Conservation (phyloP, 495 filamentous ascomycete species). For the Penicillium parvum region DNA sequence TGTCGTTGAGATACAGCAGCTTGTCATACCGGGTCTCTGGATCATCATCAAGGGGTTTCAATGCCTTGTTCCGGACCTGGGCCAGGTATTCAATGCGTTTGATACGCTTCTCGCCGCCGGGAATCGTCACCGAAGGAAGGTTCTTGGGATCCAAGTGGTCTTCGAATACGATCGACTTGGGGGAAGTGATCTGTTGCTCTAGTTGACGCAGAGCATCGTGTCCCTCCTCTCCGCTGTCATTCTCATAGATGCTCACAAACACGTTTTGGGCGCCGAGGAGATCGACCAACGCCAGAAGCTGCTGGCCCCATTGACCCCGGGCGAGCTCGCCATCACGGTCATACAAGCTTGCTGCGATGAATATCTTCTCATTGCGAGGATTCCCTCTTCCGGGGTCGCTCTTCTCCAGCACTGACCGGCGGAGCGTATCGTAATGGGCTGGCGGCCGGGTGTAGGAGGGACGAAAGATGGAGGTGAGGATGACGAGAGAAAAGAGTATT, state of each 20-base stretch:
- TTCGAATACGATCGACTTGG: slow-evolving; percentile 51
- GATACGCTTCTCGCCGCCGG: slow-evolving; percentile 55
- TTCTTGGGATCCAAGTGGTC: slow-evolving; percentile 48
- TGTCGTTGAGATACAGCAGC: slow-evolving; percentile 73
- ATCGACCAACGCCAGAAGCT: slow-evolving; percentile 59
- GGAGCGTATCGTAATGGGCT: slow-evolving; percentile 45
- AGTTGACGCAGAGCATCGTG: slow-evolving; percentile 40
- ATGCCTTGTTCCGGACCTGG: slow-evolving; percentile 69
- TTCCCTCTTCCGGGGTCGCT: slow-evolving; percentile 56
- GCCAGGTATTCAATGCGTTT: slow-evolving; percentile 76
- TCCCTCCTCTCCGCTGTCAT: slow-evolving; percentile 56
- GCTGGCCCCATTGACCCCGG: slow-evolving; percentile 60
- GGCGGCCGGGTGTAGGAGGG: slow-evolving; percentile 59
- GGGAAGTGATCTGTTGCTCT: slow-evolving; percentile 41
- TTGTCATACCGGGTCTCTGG: slow-evolving; percentile 53
- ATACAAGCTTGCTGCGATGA: slow-evolving; percentile 72
- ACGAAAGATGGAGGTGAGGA: slow-evolving; percentile 48
- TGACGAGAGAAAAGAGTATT: slow-evolving; percentile 57
- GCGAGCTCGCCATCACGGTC: slow-evolving; percentile 57
- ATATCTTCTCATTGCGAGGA: slow-evolving; percentile 60
- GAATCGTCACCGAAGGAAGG: slow-evolving; percentile 54
- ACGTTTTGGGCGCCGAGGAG: slow-evolving; percentile 50
- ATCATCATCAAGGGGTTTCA: slow-evolving; percentile 55
- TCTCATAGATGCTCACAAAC: slow-evolving; percentile 61
- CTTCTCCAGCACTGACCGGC: slow-evolving; percentile 29